Evolutionary conservation across 2,329 filamentous ascomycete species (phyloP).

Genomic region (Diaporthe ilicicola): DNA sequence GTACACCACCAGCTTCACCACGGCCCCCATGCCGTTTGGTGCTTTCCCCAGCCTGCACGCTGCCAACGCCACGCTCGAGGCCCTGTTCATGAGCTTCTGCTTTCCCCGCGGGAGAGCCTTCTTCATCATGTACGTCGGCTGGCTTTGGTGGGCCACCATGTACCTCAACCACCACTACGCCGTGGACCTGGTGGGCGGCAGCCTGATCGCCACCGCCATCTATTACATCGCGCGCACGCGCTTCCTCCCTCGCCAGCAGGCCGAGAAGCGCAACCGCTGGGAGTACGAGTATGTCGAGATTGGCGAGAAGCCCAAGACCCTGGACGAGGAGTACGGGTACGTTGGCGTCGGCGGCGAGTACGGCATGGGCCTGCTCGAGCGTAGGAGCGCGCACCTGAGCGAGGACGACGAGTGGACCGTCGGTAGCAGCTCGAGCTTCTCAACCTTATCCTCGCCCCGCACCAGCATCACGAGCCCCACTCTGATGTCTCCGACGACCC

Average conservation of each 20-base stretch:
- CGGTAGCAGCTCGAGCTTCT: slow-evolving; percentile 82
- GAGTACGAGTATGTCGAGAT: slow-evolving; percentile 94
- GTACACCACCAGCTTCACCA: slow-evolving; percentile 92
- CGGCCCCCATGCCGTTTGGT: slow-evolving; percentile 90
- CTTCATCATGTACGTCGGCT: slow-evolving; percentile 85
- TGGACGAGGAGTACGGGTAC: slow-evolving; percentile 57
- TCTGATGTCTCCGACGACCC: slow-evolving; percentile 58
- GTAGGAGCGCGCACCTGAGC: slow-evolving; percentile 43
- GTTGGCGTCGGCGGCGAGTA: slow-evolving; percentile 53
- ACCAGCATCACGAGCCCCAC: slow-evolving; percentile 57
- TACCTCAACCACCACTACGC: slow-evolving; percentile 98
- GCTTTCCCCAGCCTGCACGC: slow-evolving; percentile 95
- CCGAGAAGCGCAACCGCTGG: slow-evolving; percentile 89
- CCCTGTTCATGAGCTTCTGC: slow-evolving; percentile 90
- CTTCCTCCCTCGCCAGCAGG: slow-evolving; percentile 83
- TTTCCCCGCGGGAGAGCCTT: slow-evolving; percentile 85
- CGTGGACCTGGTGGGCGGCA: slow-evolving; percentile 88
- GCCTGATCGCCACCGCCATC: slow-evolving; percentile 77
- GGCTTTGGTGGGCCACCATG: slow-evolving; percentile 99
- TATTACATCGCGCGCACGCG: slow-evolving; percentile 85
- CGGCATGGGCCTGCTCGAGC: slow-evolving; percentile 57
- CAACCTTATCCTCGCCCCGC: slow-evolving; percentile 41
- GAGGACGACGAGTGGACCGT: slow-evolving; percentile 91
- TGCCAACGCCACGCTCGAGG: slow-evolving; percentile 87
- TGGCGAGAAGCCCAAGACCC: slow-evolving; percentile 63